Evolutionary conservation across 2,329 filamentous ascomycete species (phyloP), one percentile per base, ranked within the genome.

Genomic region (Pestalotiopsis sp.): DNA sequence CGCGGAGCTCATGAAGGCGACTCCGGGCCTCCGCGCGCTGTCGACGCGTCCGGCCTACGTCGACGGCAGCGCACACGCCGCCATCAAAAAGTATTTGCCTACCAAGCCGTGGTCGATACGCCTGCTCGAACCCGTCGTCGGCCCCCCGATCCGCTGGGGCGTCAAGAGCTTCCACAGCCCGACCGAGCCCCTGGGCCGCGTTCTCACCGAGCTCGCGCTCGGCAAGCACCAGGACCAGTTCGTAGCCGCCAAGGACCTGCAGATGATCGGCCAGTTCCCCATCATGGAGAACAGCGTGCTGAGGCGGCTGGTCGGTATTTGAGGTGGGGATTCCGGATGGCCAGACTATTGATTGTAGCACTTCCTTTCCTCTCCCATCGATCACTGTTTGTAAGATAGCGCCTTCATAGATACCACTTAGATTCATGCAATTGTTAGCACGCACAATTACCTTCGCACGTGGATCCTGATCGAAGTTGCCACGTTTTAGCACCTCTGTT

Each of bases 41-140:
- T 88, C 85, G 12, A 80, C 90, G 6, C 84, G 92, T 0, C 90
- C 91, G 0, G 87, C 76, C 0, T 85, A 80, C 7, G 86, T 94
- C 12, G 92, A 94, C 70, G 69, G 73, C 2, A 63, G 70, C 3
- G 70, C 65, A 1, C 87, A 87, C 71, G 70, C 73, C 1, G 79
- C 80, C 12, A 81, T 86, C 69, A 73, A 78, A 69, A 76, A 80
- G 1, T 87, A 84, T 71, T 69, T 85, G 1, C 84, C 84, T 0
- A 45, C 74, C 1, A 71, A 72, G 4, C 75, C 78, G 0, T 0
- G 73, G 1, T 0, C 73, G 7, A 13, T 49, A 13, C 20, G 41
- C 7, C n/a, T 66, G 20, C n/a, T 66, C 9, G 45, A 57, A 2
- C 45, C 64, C 14, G 6, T 66, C 13, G 12, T 66, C 27, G 49